Base-by-base conservation (phyloP, 495 filamentous ascomycete species). In the Pyronema domesticum region DNA sequence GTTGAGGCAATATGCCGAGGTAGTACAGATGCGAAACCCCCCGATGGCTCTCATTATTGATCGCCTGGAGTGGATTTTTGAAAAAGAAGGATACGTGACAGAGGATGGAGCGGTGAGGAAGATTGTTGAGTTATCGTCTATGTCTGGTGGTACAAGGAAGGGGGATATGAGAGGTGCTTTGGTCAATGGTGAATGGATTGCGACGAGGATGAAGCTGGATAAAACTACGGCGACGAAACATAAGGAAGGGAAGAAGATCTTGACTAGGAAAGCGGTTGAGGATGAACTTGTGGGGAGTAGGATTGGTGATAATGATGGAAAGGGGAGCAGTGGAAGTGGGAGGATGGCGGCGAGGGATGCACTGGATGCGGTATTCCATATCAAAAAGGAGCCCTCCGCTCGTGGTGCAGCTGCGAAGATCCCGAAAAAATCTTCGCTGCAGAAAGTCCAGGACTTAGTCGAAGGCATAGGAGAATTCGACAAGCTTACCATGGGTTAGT, bases 101-200 rank as follows among this genome's bases (percentile, higher is more conserved):
- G 91, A 95, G 60, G 79, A 78, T 55, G 89, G 94, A 60, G 93
- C 83, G 1, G 85, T 89, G 11, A 76, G 91, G 58, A 80, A 86
- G 55, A 72, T 98, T 9, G 95, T 93, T 60, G 91, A 96, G 74
- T 80, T 66, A 30, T 59, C 59, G 15, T 65, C 62, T 37, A 46
- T 43, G 51, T 68, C 33, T 64, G 57, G 56, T 65, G 46, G 81
- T 48, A 82, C 80, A 45, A 80, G 80, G 9, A 87, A 94, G 62
- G 91, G 91, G 37, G 91, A 98, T 66, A 81, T 98, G 36, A 78
- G 91, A 58, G 85, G 87, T 18, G 77, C 95, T 30, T 83, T 98
- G 73, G 91, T 98, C 7, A 84, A 89, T 7, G 86, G 85, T 30
- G 89, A 98, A 73, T 95, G 89, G 86, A 85, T 91, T 42, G 89